Evolutionary conservation across 306 rosid species (phyloP), one percentile per base, ranked within the genome.

Genomic region (Hippophae rhamnoides): DNA sequence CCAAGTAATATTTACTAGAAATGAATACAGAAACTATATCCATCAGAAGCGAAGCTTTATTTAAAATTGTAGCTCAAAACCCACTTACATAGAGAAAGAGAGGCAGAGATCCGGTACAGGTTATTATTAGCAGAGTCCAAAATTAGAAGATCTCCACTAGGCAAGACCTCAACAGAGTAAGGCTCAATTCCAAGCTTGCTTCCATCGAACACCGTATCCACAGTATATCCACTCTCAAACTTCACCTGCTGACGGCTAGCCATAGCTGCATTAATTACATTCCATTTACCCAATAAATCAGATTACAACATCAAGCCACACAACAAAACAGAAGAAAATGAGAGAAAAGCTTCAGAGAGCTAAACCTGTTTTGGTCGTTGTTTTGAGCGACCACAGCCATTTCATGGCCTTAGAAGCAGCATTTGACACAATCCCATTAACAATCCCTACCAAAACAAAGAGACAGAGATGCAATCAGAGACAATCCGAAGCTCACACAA

Each of bases 101-200:
- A 78, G 41, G 97, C 76, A 10, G 92, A 84, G 57, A 89, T 89
- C 71, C 84, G 76, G 60, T 86, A 89, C 48, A 86, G 68, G 69
- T 89, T 89, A 57, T 81, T 86, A 66, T 86, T 89, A 56, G 87
- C 84, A 7, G 97, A 89, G 67, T 89, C 95, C 54, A 89, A 78
- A 76, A 89, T 84, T 50, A 89, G 80, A 86, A 89, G 89, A 72
- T 89, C 97, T 65, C 93, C 97, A 72, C 63, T 80, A 13, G 92
- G 78, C 64, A 89, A 72, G 58, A 86, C 72, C 81, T 89, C 97
- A 57, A 89, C 87, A 7, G 89, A 77, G 79, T 82, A 79, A 71
- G 97, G 97, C 82, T 89, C 97, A 57, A 89, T 76, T 52, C 95
- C 97, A 68, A 84, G 97, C 81, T 89, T 89, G 76, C 97, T 89